Percentiles rank a stretch among this genome's conserved stretches.
phyloP scores from a whole-genome alignment of 805 yeast species.

The Sungouiozyma intestinalis region DNA sequence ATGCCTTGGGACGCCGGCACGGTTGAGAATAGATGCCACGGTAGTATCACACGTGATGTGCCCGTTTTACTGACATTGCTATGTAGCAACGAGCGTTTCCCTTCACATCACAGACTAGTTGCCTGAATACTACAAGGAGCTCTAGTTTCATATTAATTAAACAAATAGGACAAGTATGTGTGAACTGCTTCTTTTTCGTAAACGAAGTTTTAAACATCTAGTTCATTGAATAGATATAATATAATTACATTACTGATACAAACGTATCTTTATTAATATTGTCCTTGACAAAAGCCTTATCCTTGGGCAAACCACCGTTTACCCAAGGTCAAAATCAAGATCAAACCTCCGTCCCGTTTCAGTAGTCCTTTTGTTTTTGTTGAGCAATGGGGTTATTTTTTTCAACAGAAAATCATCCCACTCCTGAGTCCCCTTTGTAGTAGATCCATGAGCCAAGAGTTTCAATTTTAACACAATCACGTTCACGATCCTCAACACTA shows the following conservation, averaged over 20 bases:
- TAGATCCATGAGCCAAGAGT: slow-evolving; percentile 2
- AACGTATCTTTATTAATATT: background rate
- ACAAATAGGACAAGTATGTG: no score
- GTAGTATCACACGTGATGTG: background rate
- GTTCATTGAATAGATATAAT: no score
- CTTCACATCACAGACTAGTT: no score
- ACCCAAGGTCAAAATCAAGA: slow-evolving; percentile 16
- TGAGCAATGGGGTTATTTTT: slow-evolving; percentile 18
- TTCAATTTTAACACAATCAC: slow-evolving; percentile 16
- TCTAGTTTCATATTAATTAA: no score
- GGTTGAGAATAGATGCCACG: no score
- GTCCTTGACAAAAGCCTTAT: background rate
- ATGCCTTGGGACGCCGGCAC: no score
- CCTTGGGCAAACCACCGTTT: background rate
- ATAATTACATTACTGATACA: background rate
- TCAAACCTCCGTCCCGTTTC: slow-evolving; percentile 16
- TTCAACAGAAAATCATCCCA: slow-evolving; percentile 25
- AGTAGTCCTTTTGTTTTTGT: slow-evolving; percentile 16
- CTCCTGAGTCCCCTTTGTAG: slow-evolving; percentile 12
- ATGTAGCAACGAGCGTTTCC: no score
- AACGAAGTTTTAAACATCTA: no score
- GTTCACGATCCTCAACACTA: slow-evolving; percentile 16
- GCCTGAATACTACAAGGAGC: no score
- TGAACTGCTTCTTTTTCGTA: no score
- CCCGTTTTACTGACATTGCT: background rate